A percentile compares a stretch with the other conserved stretches of the same genome.
Conservation (phyloP, 2,329 filamentous ascomycete species). For the Talaromyces albobiverticillius region DNA sequence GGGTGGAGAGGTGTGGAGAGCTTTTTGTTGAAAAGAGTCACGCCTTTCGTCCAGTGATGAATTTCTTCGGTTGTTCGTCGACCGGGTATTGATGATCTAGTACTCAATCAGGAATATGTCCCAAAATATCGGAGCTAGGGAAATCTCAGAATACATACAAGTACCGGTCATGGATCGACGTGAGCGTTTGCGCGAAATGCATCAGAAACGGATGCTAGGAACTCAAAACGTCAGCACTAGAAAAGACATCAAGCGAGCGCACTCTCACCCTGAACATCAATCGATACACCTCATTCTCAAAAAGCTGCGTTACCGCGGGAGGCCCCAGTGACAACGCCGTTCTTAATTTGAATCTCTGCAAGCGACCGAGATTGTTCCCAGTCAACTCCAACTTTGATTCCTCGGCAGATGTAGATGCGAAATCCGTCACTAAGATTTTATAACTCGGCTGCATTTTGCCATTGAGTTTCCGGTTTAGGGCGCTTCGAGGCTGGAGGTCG, state of each 20-base stretch:
- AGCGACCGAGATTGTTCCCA: background rate
- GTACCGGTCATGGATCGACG: constrained; percentile 5
- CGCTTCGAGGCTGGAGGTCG: background rate
- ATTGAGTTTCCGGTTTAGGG: background rate
- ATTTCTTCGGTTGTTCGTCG: background rate
- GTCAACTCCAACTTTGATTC: background rate
- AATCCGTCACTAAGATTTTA: background rate
- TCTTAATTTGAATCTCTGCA: constrained; percentile 1
- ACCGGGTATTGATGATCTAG: background rate
- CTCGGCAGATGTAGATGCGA: background rate
- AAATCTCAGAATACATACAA: background rate
- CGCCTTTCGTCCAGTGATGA: constrained; percentile 3
- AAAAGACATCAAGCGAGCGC: background rate
- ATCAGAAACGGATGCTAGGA: background rate
- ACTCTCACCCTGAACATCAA: background rate
- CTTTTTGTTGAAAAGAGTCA: background rate
- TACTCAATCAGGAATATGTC: background rate
- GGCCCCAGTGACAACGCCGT: constrained; percentile 1
- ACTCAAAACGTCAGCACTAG: background rate
- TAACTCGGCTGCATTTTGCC: background rate
- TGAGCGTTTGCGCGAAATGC: background rate
- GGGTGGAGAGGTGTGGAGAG: background rate
- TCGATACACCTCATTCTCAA: background rate
- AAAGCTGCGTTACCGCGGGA: background rate
- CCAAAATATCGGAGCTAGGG: no score